These are phyloP conservation scores for Deakozyma indianensis DNA, from an alignment of 805 yeast genomes.

Conservation along the genomic window DNA sequence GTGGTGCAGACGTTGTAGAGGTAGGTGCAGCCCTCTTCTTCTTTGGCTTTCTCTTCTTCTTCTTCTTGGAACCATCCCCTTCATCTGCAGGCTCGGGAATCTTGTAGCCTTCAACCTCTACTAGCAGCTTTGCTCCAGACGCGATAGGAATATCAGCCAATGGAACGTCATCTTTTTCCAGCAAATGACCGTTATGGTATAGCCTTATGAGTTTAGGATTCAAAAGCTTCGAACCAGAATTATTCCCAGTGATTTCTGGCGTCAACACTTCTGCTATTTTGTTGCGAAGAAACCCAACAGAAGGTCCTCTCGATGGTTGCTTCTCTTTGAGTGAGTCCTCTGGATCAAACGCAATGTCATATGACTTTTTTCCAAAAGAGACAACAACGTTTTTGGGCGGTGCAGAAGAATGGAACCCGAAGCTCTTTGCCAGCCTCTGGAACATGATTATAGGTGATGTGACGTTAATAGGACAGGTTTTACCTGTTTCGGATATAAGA, in stretches of 20 bases:
- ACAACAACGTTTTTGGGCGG: background rate
- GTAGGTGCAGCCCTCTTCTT: conserved; percentile 3
- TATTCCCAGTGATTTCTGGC: conserved; percentile 10
- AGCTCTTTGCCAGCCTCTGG: background rate
- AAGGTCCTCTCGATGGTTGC: conserved; percentile 51
- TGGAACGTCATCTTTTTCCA: conserved; percentile 30
- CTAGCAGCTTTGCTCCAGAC: conserved; percentile 33
- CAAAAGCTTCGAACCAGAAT: conserved; percentile 4
- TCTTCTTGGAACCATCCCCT: conserved; percentile 1
- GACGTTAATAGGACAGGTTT: no score
- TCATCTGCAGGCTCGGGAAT: conserved; percentile 3
- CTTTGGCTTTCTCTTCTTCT: conserved; percentile 2
- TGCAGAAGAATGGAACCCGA: background rate
- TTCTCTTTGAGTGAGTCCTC: conserved; percentile 10
- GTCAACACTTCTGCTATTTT: conserved; percentile 35
- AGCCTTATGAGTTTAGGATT: conserved; percentile 10
- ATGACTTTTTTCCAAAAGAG: conserved; percentile 7
- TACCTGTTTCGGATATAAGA: no score
- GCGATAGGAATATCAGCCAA: conserved; percentile 38
- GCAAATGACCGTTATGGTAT: conserved; percentile 12
- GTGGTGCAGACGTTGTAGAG: background rate
- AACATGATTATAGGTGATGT: background rate
- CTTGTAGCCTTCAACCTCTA: conserved; percentile 7
- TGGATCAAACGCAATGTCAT: conserved; percentile 11
- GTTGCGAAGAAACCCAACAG: conserved; percentile 43